Evolutionary conservation across 345 rosid genomes (phyloP).

Genomic region (Linum trigynum): DNA sequence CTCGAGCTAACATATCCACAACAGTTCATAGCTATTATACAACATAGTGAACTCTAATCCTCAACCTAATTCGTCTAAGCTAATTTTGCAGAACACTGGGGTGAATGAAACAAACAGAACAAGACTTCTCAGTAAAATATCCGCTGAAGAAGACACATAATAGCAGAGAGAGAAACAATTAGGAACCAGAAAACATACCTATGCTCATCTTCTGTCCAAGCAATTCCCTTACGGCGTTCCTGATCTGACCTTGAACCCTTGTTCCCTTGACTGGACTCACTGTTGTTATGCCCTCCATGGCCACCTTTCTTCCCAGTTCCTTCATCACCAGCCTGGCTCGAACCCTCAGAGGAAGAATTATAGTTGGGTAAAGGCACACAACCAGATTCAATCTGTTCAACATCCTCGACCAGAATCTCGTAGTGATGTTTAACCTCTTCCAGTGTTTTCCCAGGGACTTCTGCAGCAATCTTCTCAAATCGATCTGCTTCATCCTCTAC

Average conservation of each 20-base stretch:
- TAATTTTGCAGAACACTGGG: too few species aligned
- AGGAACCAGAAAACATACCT: constrained; percentile 26
- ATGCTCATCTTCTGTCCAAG: constrained; percentile 98
- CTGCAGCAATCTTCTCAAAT: constrained; percentile 70
- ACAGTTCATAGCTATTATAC: too few species aligned
- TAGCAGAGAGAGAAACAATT: background rate
- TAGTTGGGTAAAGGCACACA: constrained; percentile 75
- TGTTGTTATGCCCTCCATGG: constrained; percentile 37
- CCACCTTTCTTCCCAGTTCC: constrained; percentile 62
- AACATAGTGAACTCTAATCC: background rate
- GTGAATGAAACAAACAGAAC: too few species aligned
- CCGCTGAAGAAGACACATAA: background rate
- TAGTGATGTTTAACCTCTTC: constrained; percentile 79
- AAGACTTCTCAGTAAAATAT: too few species aligned
- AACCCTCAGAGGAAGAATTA: constrained; percentile 47
- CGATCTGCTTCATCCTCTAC: constrained; percentile 56
- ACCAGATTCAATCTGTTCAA: constrained; percentile 74
- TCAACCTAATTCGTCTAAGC: too few species aligned
- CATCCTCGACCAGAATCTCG: constrained; percentile 71
- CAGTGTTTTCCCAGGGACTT: constrained; percentile 66
- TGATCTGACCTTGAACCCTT: constrained; percentile 82
- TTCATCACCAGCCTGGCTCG: constrained; percentile 61
- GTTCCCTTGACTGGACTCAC: constrained; percentile 62
- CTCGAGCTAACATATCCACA: background rate
- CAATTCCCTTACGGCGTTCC: constrained; percentile 93